Percentiles rank a stretch among this genome's conserved stretches.
These are phyloP conservation scores for Sugiyamaella castrensis DNA, from an alignment of 1,139 yeast species.

Conservation along the genomic window DNA sequence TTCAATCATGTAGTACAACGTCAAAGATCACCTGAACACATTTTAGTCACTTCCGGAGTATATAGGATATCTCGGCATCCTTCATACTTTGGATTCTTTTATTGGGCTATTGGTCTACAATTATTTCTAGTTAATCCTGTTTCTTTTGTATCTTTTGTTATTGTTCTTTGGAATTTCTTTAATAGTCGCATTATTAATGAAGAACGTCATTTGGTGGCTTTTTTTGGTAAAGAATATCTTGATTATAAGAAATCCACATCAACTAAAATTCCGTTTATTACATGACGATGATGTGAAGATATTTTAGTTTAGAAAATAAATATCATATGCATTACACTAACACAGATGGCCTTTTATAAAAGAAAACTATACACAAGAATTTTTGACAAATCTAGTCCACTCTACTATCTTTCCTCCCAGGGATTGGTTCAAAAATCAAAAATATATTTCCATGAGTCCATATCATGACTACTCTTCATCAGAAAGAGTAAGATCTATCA, in stretches of 20 bases:
- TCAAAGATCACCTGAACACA: constrained; percentile 52
- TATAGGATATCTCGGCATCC: constrained; percentile 76
- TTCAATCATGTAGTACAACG: constrained; percentile 78
- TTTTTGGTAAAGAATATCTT: constrained; percentile 66
- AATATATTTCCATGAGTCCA: too few relatives aligned
- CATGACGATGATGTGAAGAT: constrained; percentile 21
- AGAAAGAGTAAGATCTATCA: too few relatives aligned
- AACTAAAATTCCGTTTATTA: constrained; percentile 64
- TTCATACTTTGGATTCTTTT: constrained; percentile 83
- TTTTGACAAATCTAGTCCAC: too few relatives aligned
- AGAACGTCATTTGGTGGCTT: constrained; percentile 58
- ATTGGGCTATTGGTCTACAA: constrained; percentile 93
- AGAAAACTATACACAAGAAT: too few relatives aligned
- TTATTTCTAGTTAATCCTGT: constrained; percentile 63
- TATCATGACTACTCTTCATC: too few relatives aligned
- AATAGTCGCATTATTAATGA: constrained; percentile 60
- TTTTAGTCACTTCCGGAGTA: constrained; percentile 68
- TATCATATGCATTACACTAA: too few relatives aligned
- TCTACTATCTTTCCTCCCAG: too few relatives aligned
- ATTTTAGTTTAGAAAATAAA: too few relatives aligned
- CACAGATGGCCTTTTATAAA: too few relatives aligned
- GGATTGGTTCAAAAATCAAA: too few relatives aligned
- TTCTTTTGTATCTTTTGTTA: constrained; percentile 46
- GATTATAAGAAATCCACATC: constrained; percentile 50
- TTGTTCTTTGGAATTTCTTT: constrained; percentile 66